Percentiles rank a stretch among this genome's conserved stretches.
Evolutionary conservation across 352 stramenopile species (phyloP).

Genomic region (Globisporangium iwayamae): DNA sequence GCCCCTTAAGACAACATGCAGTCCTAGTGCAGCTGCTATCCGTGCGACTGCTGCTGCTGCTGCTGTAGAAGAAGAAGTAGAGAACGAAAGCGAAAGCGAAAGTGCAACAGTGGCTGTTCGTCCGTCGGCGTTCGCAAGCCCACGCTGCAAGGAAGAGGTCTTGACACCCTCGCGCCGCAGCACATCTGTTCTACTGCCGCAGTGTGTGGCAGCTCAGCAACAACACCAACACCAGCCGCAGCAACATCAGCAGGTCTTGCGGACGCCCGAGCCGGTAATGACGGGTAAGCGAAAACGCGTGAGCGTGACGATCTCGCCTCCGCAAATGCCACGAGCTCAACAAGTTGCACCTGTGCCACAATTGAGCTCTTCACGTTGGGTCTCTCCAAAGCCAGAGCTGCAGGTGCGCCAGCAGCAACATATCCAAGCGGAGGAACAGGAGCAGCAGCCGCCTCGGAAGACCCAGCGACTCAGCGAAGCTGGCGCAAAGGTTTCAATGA

Average conservation of each 20-base stretch:
- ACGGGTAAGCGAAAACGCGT: constrained; percentile 12
- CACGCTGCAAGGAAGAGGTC: constrained; percentile 9
- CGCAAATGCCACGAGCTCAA: not conserved
- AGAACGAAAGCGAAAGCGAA: not conserved
- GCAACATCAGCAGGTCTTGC: not conserved
- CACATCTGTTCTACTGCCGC: not conserved
- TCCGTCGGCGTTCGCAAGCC: not conserved
- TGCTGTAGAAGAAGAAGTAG: too few relatives aligned
- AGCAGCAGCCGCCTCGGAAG: constrained; percentile 15
- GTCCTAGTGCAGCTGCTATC: not conserved
- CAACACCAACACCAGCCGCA: not conserved
- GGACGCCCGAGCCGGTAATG: constrained; percentile 6
- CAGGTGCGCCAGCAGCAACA: not conserved
- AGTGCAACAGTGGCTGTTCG: not conserved
- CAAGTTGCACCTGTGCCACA: not conserved
- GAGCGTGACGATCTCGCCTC: constrained; percentile 17
- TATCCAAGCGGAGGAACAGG: not conserved
- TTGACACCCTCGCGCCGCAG: constrained; percentile 1
- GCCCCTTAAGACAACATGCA: not conserved
- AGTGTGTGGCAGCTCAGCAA: not conserved
- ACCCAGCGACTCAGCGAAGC: constrained; percentile 8
- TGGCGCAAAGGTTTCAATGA: constrained; percentile 3
- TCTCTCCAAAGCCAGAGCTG: constrained; percentile 11
- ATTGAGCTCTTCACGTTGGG: constrained; percentile 9
- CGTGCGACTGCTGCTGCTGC: not conserved